phyloP scores from a whole-genome alignment of 2,329 filamentous ascomycete species.

The Cladophialophora psammophila region DNA sequence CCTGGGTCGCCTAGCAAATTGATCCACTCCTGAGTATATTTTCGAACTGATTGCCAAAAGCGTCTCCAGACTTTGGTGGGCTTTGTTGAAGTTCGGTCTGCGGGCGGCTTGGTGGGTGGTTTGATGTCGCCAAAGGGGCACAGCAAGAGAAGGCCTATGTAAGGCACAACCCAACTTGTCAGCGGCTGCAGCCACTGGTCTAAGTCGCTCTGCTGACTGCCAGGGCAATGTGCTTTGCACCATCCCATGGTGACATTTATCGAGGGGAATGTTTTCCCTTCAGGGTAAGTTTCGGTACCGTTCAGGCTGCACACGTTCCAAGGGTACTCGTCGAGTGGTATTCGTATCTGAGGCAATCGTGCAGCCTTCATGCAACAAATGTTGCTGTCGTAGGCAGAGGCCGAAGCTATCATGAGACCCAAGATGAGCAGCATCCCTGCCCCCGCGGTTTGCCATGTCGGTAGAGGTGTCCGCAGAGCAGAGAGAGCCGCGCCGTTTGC shows the following conservation, averaged over 20 bases:
- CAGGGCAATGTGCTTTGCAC: slow-evolving; percentile 1
- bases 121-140: slow-evolving; percentile 4
- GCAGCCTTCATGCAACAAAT: slow-evolving; percentile 2
- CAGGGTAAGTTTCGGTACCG: not conserved
- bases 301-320: not conserved
- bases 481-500: not conserved
- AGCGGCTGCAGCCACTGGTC: slow-evolving; percentile 15
- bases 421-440: not conserved
- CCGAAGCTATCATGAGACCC: not conserved
- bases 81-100: not conserved
- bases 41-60: not conserved
- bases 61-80: not conserved
- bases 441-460: not conserved
- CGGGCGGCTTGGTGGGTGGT: not conserved
- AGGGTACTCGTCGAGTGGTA: not conserved
- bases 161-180: slow-evolving; percentile 11
- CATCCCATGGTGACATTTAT: slow-evolving; percentile 1
- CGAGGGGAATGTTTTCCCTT: not conserved
- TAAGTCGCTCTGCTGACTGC: slow-evolving; percentile 7
- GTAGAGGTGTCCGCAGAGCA: not conserved
- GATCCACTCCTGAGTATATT: slow-evolving; percentile 6
- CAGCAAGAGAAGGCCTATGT: slow-evolving; percentile 14
- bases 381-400: not conserved
- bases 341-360: not conserved
- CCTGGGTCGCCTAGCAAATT: slow-evolving; percentile 11